Base-by-base conservation (phyloP, 1,139 yeast species). In the Yarrowia galli region DNA sequence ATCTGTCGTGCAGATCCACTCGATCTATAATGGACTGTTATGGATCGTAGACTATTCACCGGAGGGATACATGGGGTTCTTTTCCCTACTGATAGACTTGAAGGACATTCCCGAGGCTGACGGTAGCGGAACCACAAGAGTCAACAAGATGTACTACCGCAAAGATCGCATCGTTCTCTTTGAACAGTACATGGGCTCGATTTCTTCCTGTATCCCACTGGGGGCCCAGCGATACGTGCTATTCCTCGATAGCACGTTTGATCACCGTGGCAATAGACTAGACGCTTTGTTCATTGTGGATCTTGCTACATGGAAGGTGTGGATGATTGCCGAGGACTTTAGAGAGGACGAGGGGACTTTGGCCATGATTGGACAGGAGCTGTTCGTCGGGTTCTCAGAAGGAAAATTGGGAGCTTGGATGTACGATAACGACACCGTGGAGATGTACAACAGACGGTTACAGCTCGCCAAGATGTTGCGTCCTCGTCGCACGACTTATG, bases 331-430 rank as follows among this genome's bases (percentile, higher is more conserved):
- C 18, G 45, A 42, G n/a, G 15, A 42, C 22, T 42, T 42, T 42
- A 15, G 23, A 7, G 28, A 25, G 28, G 28, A 25, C 7, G 28
- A 7, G 28, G 28, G 28, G 7, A 42, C 22, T 42, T 42, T 42
- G 22, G 23, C 2, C 1, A 10, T 18, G 4, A n/a, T 23, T 51
- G 38, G 58, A 15, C 32, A 5, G 5, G 15, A 18, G 15, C 20
- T 51, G 2, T 51, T 35, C 22, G 43, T 36, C 2, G 58, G 58
- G 13, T 15, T n/a, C 9, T 51, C 58, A 2, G 20, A 35, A 9
- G 58, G 58, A 8, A 51, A 36, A 18, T 2, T 51, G 40, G 58
- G 58, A 2, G 58, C 58, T 8, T 51, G 43, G 58, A 12, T 15
- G 15, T 51, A 51, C 20, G 12, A 4, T 1, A 2, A 1, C 13